Conservation (phyloP, 305 asterid species). For the Solanum hybrid region DNA sequence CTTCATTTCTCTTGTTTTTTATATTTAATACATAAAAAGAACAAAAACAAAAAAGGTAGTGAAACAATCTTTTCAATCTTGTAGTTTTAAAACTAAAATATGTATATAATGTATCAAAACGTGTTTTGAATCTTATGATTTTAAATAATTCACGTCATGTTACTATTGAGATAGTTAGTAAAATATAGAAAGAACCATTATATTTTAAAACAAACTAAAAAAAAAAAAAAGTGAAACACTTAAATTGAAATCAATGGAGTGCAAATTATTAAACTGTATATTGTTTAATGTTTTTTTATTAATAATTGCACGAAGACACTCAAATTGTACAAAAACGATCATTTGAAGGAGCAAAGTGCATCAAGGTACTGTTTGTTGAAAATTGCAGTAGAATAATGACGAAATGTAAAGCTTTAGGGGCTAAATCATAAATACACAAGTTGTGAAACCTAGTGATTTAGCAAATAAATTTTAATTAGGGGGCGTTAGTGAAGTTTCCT, state of each 20-base stretch:
- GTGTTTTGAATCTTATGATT: neutral
- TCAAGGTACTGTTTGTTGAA: neutral
- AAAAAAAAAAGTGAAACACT: neutral
- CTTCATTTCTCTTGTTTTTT: neutral
- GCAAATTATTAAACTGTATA: neutral
- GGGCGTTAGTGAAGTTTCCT: neutral
- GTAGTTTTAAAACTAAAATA: neutral
- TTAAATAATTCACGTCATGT: fast-evolving
- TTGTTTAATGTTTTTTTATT: neutral
- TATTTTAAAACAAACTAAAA: no score
- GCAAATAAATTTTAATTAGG: neutral
- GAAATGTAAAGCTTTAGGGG: neutral
- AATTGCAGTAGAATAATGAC: neutral
- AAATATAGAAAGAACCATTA: neutral
- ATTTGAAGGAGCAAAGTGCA: neutral
- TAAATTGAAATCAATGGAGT: neutral
- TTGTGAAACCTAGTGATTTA: neutral
- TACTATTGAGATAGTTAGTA: neutral
- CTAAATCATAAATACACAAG: neutral
- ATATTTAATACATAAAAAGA: neutral
- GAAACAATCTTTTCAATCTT: neutral
- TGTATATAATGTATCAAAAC: neutral
- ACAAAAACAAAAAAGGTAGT: neutral
- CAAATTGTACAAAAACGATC: neutral
- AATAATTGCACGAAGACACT: neutral